Conservation (phyloP, 2,329 filamentous ascomycete genomes). For the Fusarium transvaalense region DNA sequence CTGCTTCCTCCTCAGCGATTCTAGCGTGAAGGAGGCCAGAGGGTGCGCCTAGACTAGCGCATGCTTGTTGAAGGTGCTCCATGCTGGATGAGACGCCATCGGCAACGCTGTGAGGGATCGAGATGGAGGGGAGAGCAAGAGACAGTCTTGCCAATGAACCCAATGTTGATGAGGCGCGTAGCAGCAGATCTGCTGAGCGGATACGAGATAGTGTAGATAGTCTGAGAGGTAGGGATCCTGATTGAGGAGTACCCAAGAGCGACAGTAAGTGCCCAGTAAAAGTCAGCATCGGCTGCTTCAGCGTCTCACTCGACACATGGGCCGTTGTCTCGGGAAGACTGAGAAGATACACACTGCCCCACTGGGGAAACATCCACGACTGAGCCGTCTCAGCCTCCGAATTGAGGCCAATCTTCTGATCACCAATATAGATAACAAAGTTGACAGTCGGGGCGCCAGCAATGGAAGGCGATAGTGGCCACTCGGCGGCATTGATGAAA, state of each 20-base stretch:
- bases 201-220: conserved; percentile 88
- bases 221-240: conserved; percentile 85
- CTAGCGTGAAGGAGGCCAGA: conserved; percentile 84
- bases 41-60: conserved; percentile 73
- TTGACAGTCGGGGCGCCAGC: conserved; percentile 94
- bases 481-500: conserved; percentile 98
- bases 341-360: conserved; percentile 80
- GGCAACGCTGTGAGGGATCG: conserved; percentile 88
- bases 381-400: conserved; percentile 64
- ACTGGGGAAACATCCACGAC: conserved; percentile 94
- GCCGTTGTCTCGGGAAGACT: conserved; percentile 56
- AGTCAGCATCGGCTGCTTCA: conserved; percentile 85
- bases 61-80: conserved; percentile 80
- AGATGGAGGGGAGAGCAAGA: conserved; percentile 86
- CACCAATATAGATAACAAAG: conserved; percentile 91
- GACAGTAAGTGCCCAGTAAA: conserved; percentile 93
- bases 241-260: conserved; percentile 85
- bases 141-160: conserved; percentile 92
- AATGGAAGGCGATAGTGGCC: conserved; percentile 95
- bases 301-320: conserved; percentile 72
- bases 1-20: conserved; percentile 87
- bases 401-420: conserved; percentile 73
- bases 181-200: conserved; percentile 83
- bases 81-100: conserved; percentile 86
- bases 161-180: conserved; percentile 91